These are phyloP conservation scores for Caloboletus firmus DNA, from an alignment of 1,284 basidiomycete species.

Conservation along the genomic window DNA sequence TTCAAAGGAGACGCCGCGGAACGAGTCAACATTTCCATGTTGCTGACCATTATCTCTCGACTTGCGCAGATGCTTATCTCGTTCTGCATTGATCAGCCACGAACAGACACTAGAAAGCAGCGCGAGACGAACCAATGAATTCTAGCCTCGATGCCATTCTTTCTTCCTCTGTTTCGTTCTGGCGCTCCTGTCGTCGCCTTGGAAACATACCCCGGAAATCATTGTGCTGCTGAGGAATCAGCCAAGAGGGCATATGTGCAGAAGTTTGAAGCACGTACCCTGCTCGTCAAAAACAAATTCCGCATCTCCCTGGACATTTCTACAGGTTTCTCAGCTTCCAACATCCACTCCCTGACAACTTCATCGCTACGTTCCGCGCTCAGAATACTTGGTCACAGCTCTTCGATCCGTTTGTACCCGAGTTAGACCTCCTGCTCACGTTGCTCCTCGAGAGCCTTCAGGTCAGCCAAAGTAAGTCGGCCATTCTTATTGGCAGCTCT, in stretches of 20 bases:
- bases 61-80: slow-evolving; percentile 36
- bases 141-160: slow-evolving; percentile 50
- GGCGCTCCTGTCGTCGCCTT: background rate
- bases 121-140: slow-evolving; percentile 46
- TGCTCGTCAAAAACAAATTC: slow-evolving; percentile 75
- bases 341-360: slow-evolving; percentile 68
- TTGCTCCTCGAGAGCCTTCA: slow-evolving; percentile 58
- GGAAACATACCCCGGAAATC: slow-evolving; percentile 6
- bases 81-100: slow-evolving; percentile 1
- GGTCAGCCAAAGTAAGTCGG: slow-evolving; percentile 52
- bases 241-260: background rate
- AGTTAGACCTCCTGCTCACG: slow-evolving; percentile 61
- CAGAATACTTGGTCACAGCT: slow-evolving; percentile 45
- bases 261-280: slow-evolving; percentile 47
- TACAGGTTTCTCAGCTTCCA: slow-evolving; percentile 75
- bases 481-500: slow-evolving; percentile 37
- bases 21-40: slow-evolving; percentile 51
- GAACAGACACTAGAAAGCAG: background rate
- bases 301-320: slow-evolving; percentile 88
- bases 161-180: slow-evolving; percentile 1
- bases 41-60: slow-evolving; percentile 38
- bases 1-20: slow-evolving; percentile 82
- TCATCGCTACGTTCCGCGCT: slow-evolving; percentile 36
- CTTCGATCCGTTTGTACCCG: slow-evolving; percentile 50
- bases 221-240: background rate